A percentile compares a stretch with the other conserved stretches of the same genome.
phyloP scores from a whole-genome alignment of 208 protist genomes.

The Crithidia sp. region DNA sequence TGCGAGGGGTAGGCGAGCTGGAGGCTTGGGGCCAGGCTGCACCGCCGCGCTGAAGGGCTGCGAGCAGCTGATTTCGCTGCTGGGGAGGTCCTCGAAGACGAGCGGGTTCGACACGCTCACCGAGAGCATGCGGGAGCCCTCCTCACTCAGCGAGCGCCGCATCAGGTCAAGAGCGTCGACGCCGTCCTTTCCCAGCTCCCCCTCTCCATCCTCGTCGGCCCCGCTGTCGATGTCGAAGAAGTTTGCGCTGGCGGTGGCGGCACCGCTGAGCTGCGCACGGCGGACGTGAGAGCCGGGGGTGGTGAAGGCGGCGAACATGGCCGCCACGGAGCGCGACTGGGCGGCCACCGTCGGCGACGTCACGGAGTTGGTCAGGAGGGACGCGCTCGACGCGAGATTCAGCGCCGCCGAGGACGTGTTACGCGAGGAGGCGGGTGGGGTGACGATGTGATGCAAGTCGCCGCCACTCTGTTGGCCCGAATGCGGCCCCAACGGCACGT shows the following conservation, averaged over 20 bases:
- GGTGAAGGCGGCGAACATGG: constrained; percentile 17
- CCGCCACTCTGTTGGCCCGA: background rate
- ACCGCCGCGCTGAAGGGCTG: constrained; percentile 15
- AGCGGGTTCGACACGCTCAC: constrained; percentile 19
- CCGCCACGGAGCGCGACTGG: constrained; percentile 4
- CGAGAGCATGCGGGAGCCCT: constrained; percentile 10
- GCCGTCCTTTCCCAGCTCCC: background rate
- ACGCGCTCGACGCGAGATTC: constrained; percentile 15
- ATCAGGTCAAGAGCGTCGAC: background rate
- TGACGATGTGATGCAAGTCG: constrained; percentile 7
- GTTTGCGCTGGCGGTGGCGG: background rate
- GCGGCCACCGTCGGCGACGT: constrained; percentile 12
- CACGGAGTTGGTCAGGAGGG: constrained; percentile 11
- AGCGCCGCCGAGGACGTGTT: constrained; percentile 2
- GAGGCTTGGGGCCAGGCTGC: constrained; percentile 14
- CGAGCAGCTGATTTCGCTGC: constrained; percentile 20
- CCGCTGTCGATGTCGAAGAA: constrained; percentile 19
- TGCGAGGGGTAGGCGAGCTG: constrained; percentile 9
- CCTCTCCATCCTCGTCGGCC: constrained; percentile 7
- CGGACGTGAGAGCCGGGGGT: background rate
- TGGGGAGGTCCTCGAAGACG: constrained; percentile 15
- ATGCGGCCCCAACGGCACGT: constrained; percentile 1
- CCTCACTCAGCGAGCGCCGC: constrained; percentile 9
- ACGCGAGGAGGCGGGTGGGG: constrained; percentile 1
- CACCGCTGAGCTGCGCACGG: background rate